phyloP scores from a whole-genome alignment of 495 filamentous ascomycete species.

The Penicillium simplicissimum region DNA sequence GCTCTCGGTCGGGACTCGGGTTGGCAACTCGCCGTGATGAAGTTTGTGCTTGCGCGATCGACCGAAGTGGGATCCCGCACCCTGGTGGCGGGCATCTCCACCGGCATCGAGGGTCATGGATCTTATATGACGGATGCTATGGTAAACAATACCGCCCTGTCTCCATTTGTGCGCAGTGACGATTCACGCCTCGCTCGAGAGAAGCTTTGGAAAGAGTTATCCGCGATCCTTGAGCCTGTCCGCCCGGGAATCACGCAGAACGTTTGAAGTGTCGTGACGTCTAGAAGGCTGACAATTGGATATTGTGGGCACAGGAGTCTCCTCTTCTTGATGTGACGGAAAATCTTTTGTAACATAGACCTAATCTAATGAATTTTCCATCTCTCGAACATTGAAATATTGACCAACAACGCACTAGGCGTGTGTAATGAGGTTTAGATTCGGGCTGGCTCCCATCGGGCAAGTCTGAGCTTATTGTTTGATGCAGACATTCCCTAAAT shows the following conservation, averaged over 20 bases:
- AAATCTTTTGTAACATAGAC: not conserved
- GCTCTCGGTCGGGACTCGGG: conserved; percentile 38
- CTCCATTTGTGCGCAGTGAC: conserved; percentile 38
- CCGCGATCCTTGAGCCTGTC: conserved; percentile 48
- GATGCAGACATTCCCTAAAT: no score
- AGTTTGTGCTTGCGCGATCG: conserved; percentile 37
- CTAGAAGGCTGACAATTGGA: not conserved
- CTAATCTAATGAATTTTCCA: not conserved
- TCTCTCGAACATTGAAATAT: not conserved
- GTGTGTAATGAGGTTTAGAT: not conserved
- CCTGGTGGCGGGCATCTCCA: conserved; percentile 39
- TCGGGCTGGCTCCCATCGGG: no score
- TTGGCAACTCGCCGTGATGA: conserved; percentile 15
- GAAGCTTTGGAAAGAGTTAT: conserved; percentile 55
- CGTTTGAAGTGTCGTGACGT: not conserved
- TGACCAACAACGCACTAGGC: not conserved
- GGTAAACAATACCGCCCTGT: conserved; percentile 27
- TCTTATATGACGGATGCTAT: conserved; percentile 43
- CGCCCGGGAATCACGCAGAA: conserved; percentile 42
- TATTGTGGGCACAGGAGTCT: not conserved
- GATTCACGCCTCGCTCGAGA: conserved; percentile 45
- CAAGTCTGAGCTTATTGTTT: no score
- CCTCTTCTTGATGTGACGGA: not conserved
- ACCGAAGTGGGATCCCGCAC: conserved; percentile 52
- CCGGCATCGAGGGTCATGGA: conserved; percentile 47